Evolutionary conservation across 352 stramenopile genomes (phyloP).

Genomic region (Globisporangium cystogenes): DNA sequence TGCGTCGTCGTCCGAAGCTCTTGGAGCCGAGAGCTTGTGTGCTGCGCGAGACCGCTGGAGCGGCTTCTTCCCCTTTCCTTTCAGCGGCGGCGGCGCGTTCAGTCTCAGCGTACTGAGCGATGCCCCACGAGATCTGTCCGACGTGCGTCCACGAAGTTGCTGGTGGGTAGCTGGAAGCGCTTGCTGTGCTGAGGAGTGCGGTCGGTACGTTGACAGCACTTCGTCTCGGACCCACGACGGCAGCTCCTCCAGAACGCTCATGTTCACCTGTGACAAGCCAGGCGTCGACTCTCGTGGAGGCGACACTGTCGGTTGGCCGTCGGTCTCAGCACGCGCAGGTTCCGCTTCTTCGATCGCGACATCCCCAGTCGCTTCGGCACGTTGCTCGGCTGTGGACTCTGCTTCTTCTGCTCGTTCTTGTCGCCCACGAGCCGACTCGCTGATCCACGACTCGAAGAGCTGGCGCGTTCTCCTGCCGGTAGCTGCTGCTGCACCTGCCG

Average conservation of each 20-base stretch:
- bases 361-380: neutral
- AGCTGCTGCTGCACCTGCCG: conserved; percentile 3
- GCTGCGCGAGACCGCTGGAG: conserved; percentile 9
- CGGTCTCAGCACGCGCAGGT: conserved; percentile 11
- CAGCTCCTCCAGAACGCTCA: conserved; percentile 51
- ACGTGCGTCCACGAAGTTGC: neutral
- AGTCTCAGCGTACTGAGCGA: neutral
- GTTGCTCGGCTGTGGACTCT: neutral
- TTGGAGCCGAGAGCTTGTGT: neutral
- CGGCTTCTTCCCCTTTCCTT: conserved; percentile 24
- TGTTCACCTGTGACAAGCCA: conserved; percentile 61
- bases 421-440: conserved; percentile 15
- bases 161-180: too few relatives aligned
- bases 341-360: neutral
- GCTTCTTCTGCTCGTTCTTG: neutral
- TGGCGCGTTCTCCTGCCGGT: conserved; percentile 18
- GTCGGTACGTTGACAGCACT: conserved; percentile 34
- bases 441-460: conserved; percentile 52
- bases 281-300: neutral
- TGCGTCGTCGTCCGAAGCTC: neutral
- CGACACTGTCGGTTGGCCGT: conserved; percentile 3
- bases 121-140: neutral
- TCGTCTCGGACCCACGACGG: conserved; percentile 47
- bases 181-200: neutral
- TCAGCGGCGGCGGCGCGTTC: neutral